These are phyloP conservation scores for Curvularia sp. DNA, from an alignment of 2,329 filamentous ascomycete genomes.

Conservation along the genomic window DNA sequence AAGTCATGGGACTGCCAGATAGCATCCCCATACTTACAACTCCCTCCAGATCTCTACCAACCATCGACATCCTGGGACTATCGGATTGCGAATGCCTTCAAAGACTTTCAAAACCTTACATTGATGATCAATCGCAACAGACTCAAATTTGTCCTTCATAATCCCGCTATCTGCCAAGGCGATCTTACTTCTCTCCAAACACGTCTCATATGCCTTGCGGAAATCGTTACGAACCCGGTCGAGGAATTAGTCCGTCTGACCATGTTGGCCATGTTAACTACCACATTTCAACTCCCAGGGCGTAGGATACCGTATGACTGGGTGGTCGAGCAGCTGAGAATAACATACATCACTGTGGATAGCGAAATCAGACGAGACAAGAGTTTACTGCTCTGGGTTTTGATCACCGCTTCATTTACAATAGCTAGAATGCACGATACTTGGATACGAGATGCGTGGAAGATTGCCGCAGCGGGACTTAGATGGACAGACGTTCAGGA, in stretches of 20 bases:
- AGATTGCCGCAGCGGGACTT: neutral
- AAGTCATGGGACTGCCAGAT: constrained; percentile 1
- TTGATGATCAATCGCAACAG: constrained; percentile 2
- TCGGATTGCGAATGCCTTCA: neutral
- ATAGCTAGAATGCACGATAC: neutral
- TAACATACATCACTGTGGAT: neutral
- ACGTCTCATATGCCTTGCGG: neutral
- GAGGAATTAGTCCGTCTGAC: neutral
- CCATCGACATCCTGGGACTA: constrained; percentile 2
- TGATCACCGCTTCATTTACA: neutral
- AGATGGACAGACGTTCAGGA: neutral
- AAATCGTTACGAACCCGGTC: neutral
- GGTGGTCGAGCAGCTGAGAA: neutral
- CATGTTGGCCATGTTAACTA: constrained; percentile 1
- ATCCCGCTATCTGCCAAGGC: neutral
- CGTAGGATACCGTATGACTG: constrained; percentile 1
- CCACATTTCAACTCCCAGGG: neutral
- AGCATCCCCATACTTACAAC: neutral
- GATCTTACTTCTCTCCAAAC: neutral
- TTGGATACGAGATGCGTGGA: constrained; percentile 2
- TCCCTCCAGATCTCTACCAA: neutral
- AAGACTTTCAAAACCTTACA: neutral
- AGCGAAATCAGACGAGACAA: neutral
- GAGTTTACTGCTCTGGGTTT: neutral
- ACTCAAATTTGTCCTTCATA: neutral